These are phyloP conservation scores for Boletales sp. DNA, from an alignment of 768 basidiomycete genomes.

Conservation along the genomic window DNA sequence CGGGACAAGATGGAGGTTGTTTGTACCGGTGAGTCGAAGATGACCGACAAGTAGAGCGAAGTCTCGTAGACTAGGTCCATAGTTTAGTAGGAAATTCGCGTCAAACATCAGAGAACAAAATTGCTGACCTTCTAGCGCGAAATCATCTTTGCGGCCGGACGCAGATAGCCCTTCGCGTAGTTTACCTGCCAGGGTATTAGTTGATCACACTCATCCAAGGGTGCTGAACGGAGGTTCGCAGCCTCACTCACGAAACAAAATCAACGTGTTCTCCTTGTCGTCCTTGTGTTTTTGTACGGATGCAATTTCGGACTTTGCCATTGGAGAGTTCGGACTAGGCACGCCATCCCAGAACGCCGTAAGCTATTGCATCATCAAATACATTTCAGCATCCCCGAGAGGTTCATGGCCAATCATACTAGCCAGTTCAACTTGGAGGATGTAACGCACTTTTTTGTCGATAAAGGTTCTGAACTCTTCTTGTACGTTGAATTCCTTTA, in stretches of 20 bases:
- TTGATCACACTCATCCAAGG: neutral
- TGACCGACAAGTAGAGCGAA: conserved; percentile 59
- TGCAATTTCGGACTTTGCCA: too few relatives aligned
- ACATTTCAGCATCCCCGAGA: neutral
- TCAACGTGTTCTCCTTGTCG: conserved; percentile 64
- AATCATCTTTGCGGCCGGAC: conserved; percentile 53
- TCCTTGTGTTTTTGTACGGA: conserved; percentile 39
- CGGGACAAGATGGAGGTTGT: conserved; percentile 58
- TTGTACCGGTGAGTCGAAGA: conserved; percentile 62
- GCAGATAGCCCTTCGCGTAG: conserved; percentile 71
- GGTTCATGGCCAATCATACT: neutral
- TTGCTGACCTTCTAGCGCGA: conserved; percentile 63
- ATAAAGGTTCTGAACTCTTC: conserved; percentile 67
- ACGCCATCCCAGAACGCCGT: conserved; percentile 40
- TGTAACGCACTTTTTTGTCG: conserved; percentile 53
- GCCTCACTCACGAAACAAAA: conserved; percentile 60
- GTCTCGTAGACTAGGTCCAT: conserved; percentile 61
- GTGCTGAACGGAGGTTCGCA: neutral
- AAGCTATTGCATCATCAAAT: conserved; percentile 36
- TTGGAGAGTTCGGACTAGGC: too few relatives aligned
- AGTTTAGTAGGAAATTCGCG: neutral
- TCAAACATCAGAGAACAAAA: neutral
- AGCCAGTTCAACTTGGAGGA: neutral
- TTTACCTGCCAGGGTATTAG: conserved; percentile 48
- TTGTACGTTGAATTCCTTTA: conserved; percentile 58